These are phyloP conservation scores for Phytophthora pluvialis DNA, from an alignment of 352 stramenopile species.

Conservation along the genomic window DNA sequence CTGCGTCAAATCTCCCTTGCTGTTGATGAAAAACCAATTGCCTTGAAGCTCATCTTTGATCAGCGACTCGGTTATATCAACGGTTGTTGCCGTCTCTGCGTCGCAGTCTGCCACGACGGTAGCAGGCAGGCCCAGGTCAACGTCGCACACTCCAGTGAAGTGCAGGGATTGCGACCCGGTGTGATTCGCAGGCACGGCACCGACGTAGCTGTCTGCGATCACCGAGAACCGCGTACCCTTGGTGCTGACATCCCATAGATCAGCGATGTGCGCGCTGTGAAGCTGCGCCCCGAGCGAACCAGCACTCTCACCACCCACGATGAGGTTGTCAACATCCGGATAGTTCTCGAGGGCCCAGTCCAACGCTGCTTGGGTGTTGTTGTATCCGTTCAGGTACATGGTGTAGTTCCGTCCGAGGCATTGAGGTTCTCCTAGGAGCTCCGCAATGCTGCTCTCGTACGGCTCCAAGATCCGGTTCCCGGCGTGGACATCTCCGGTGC, in stretches of 20 bases:
- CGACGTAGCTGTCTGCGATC: constrained; percentile 60
- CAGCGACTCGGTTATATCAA: constrained; percentile 48
- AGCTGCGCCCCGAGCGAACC: constrained; percentile 54
- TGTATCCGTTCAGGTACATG: constrained; percentile 61
- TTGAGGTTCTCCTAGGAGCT: constrained; percentile 36
- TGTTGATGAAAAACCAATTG: constrained; percentile 72
- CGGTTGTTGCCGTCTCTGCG: constrained; percentile 36
- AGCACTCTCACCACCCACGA: constrained; percentile 54
- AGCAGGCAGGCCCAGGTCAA: constrained; percentile 37
- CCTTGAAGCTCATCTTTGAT: constrained; percentile 40
- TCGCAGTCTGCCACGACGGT: constrained; percentile 53
- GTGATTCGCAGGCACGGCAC: too few species aligned
- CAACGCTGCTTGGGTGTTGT: constrained; percentile 55
- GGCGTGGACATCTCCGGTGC: constrained; percentile 61
- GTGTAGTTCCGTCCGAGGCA: constrained; percentile 41
- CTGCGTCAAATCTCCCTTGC: constrained; percentile 62
- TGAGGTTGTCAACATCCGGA: constrained; percentile 51
- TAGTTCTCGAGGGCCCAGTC: constrained; percentile 63
- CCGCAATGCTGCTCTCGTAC: constrained; percentile 31
- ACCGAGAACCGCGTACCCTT: constrained; percentile 49
- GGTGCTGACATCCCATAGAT: constrained; percentile 50
- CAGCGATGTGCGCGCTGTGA: constrained; percentile 38
- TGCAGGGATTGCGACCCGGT: too few species aligned
- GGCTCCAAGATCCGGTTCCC: constrained; percentile 35
- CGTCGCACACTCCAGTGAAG: not conserved